Evolutionary conservation across 2,329 filamentous ascomycete species (phyloP).

Genomic region (Penicillium sp.): DNA sequence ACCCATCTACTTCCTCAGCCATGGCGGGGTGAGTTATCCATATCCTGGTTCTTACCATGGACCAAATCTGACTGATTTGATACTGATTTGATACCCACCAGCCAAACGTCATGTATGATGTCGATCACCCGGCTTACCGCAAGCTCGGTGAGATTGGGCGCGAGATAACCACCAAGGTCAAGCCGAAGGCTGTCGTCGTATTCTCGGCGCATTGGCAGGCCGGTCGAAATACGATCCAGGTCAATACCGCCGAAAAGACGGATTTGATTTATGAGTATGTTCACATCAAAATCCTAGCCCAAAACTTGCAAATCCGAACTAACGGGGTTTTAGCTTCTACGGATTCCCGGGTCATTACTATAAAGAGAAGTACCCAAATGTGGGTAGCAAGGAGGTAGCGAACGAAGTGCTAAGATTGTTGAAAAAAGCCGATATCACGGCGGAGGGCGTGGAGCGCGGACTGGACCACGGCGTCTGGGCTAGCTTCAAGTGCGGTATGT

Average conservation of each 20-base stretch:
- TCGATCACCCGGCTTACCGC: constrained; percentile 63
- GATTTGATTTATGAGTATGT: constrained; percentile 67
- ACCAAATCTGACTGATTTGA: not conserved
- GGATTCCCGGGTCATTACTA: constrained; percentile 70
- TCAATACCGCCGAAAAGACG: constrained; percentile 64
- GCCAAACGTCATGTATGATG: constrained; percentile 68
- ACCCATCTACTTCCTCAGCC: constrained; percentile 53
- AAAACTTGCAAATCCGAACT: not conserved
- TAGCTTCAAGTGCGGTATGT: constrained; percentile 57
- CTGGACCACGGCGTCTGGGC: constrained; percentile 75
- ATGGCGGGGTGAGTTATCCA: constrained; percentile 42
- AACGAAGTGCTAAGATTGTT: constrained; percentile 57
- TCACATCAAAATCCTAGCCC: not conserved
- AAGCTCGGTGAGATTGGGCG: constrained; percentile 63
- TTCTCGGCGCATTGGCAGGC: constrained; percentile 78
- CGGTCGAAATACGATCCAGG: constrained; percentile 52
- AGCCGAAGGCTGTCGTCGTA: constrained; percentile 69
- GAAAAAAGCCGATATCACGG: constrained; percentile 56
- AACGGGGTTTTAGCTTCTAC: constrained; percentile 55
- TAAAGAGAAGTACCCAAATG: constrained; percentile 63
- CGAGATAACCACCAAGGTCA: constrained; percentile 68
- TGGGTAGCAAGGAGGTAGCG: constrained; percentile 59
- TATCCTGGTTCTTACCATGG: not conserved
- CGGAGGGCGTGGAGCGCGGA: constrained; percentile 59
- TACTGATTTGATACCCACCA: constrained; percentile 5